These are phyloP conservation scores for Wickerhamomyces chaumierensis DNA, from an alignment of 805 yeast species.

Conservation along the genomic window DNA sequence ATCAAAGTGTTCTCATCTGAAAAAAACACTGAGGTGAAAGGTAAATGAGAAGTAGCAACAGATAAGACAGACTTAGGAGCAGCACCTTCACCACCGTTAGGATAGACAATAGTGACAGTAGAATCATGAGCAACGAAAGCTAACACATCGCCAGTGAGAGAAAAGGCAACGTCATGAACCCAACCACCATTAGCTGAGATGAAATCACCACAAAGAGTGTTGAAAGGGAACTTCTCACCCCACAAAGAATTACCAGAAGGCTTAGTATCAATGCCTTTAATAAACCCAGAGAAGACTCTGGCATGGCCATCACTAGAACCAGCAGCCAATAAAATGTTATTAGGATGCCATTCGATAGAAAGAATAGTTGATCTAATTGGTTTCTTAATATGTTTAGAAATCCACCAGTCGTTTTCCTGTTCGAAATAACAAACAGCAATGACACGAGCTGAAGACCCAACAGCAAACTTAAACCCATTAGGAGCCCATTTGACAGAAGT, in stretches of 20 bases:
- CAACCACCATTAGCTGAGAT: conserved; percentile 68
- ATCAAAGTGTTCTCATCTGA: conserved; percentile 53
- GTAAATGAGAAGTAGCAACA: conserved; percentile 59
- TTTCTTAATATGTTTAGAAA: conserved; percentile 91
- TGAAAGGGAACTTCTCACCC: conserved; percentile 95
- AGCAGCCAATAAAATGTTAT: conserved; percentile 74
- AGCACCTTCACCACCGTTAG: conserved; percentile 44
- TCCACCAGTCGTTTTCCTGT: conserved; percentile 98
- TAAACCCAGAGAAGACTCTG: conserved; percentile 77
- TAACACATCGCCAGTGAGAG: conserved; percentile 65
- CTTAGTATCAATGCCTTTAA: conserved; percentile 79
- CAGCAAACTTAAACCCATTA: conserved; percentile 89
- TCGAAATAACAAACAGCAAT: conserved; percentile 96
- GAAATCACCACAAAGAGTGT: conserved; percentile 77
- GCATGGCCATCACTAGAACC: conserved; percentile 94
- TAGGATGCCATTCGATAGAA: conserved; percentile 86
- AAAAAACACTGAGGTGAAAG: conserved; percentile 71
- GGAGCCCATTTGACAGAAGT: conserved; percentile 95
- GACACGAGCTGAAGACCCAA: conserved; percentile 89
- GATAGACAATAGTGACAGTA: conserved; percentile 69
- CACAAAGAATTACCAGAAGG: conserved; percentile 66
- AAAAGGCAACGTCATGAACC: conserved; percentile 85
- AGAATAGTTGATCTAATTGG: conserved; percentile 86
- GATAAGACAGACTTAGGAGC: conserved; percentile 52
- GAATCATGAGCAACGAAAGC: conserved; percentile 86